Conservation (phyloP, 495 filamentous ascomycete species). For the Aspergillus biplanus region DNA sequence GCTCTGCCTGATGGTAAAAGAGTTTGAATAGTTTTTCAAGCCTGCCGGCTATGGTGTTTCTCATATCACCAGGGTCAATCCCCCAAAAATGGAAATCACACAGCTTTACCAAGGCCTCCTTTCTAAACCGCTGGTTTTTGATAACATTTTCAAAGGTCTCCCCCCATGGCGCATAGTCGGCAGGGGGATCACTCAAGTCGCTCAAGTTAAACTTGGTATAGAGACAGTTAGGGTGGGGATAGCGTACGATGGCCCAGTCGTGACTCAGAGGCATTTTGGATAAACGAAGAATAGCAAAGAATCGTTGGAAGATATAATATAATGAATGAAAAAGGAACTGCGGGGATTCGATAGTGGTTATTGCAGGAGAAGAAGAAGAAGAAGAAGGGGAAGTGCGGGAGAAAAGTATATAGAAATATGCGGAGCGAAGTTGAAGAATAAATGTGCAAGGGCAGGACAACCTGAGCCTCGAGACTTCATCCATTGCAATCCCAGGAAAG, state of each 20-base stretch:
- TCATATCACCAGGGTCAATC: conserved; percentile 22
- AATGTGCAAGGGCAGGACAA: neutral
- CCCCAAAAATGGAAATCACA: conserved; percentile 38
- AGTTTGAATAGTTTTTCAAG: conserved; percentile 30
- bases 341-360: too few relatives aligned
- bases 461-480: neutral
- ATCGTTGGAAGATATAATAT: too few relatives aligned
- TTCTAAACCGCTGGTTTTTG: conserved; percentile 3
- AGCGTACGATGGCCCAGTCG: neutral
- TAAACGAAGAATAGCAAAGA: neutral
- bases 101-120: conserved; percentile 7
- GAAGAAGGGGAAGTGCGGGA: neutral
- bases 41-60: neutral
- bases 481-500: neutral
- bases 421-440: neutral
- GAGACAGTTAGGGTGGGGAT: conserved; percentile 16
- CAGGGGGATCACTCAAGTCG: conserved; percentile 32
- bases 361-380: neutral
- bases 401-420: neutral
- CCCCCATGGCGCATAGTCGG: conserved; percentile 19
- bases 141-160: neutral
- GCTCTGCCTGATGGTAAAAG: conserved; percentile 31
- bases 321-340: too few relatives aligned
- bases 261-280: conserved; percentile 5
- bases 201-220: conserved; percentile 22